phyloP scores from a whole-genome alignment of 805 yeast genomes.

The Starmerella cellae region DNA sequence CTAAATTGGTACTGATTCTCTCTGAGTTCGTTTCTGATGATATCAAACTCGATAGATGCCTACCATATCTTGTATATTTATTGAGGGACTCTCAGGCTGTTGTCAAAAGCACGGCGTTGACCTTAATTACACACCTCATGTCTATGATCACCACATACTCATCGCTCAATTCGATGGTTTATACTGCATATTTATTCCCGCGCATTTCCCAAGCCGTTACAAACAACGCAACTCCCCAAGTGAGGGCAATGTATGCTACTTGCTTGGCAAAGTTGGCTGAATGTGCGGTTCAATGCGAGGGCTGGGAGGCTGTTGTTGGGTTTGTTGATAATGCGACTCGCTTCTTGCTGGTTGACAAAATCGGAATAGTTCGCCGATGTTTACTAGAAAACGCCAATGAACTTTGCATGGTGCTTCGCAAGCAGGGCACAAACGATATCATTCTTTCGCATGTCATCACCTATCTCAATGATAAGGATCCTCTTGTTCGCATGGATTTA shows the following conservation, averaged over 20 bases:
- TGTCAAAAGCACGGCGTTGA: conserved; percentile 56
- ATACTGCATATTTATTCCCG: conserved; percentile 74
- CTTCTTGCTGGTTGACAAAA: conserved; percentile 54
- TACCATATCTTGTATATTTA: conserved; percentile 67
- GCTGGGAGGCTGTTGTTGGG: conserved; percentile 23
- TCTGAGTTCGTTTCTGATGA: conserved; percentile 71
- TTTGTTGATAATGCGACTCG: conserved; percentile 56
- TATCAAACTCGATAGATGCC: conserved; percentile 66
- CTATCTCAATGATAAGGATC: conserved; percentile 67
- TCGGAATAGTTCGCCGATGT: conserved; percentile 52
- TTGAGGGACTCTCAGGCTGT: conserved; percentile 53
- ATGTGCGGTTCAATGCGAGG: conserved; percentile 36
- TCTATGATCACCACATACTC: conserved; percentile 49
- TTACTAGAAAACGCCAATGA: conserved; percentile 60
- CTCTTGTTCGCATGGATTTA: conserved; percentile 54
- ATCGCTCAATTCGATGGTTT: conserved; percentile 61
- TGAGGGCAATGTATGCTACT: conserved; percentile 56
- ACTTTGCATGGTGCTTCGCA: conserved; percentile 69
- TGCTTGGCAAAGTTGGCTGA: conserved; percentile 62
- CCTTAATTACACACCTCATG: conserved; percentile 54
- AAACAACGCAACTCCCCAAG: conserved; percentile 32
- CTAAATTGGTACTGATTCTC: conserved; percentile 63
- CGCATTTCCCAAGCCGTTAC: conserved; percentile 37
- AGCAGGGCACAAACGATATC: conserved; percentile 76
- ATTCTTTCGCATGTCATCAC: conserved; percentile 84